Conservation (phyloP, 2,329 filamentous ascomycete genomes). For the Xylaria sp. region DNA sequence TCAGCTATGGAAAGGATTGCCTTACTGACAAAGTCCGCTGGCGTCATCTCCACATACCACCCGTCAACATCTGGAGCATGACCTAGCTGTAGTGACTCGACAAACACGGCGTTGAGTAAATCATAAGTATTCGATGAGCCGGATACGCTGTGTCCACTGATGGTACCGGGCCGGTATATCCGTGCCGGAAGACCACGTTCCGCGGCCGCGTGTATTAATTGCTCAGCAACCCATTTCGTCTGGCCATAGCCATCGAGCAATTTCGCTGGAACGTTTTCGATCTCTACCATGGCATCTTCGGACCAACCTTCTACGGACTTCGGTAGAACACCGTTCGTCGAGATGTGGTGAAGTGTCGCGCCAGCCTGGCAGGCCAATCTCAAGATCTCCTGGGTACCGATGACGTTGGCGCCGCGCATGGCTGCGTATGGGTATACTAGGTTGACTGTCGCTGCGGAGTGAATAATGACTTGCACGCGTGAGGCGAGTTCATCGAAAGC, state of each 20-base stretch:
- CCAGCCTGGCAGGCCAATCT: constrained; percentile 62
- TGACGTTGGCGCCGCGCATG: constrained; percentile 67
- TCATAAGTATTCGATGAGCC: constrained; percentile 76
- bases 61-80: constrained; percentile 64
- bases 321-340: constrained; percentile 74
- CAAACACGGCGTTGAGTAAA: constrained; percentile 67
- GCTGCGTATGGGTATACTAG: constrained; percentile 78
- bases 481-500: constrained; percentile 60
- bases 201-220: constrained; percentile 64
- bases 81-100: constrained; percentile 70
- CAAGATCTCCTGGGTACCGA: constrained; percentile 71
- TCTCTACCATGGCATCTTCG: constrained; percentile 61
- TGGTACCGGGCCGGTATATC: constrained; percentile 69
- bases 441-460: constrained; percentile 74
- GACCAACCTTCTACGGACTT: constrained; percentile 65
- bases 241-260: constrained; percentile 70
- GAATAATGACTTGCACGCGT: constrained; percentile 67
- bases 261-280: constrained; percentile 64
- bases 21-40: constrained; percentile 73
- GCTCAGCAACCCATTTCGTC: constrained; percentile 77
- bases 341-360: constrained; percentile 72
- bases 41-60: constrained; percentile 80
- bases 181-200: constrained; percentile 64
- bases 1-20: constrained; percentile 66
- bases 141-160: constrained; percentile 69